Base-by-base conservation (phyloP, 495 filamentous ascomycete genomes). In the Aspergillus asperescens region DNA sequence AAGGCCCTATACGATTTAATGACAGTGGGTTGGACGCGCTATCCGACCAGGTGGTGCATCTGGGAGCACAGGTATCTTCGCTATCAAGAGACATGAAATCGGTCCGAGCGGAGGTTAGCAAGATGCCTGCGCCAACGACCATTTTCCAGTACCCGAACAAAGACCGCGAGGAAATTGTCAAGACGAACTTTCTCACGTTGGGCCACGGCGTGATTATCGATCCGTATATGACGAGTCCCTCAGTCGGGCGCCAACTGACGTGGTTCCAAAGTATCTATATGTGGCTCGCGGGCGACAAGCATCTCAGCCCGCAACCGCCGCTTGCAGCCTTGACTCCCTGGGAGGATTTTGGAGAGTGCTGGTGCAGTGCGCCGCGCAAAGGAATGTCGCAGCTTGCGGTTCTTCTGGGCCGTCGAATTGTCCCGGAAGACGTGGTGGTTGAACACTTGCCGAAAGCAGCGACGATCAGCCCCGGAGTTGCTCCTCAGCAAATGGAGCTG, bases 261-360 rank as follows among this genome's bases (percentile, higher is more conserved):
- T 45, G 28, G 7, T 31, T 56, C 4, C 49, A 63, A 19, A 48
- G 38, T 2, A 5, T 58, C 1, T 52, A 53, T 1, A 24, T 49
- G 19, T 39, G 25, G 25, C 19, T 52, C 2, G 23, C 42, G 7
- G n/a, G 40, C 6, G 28, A 25, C 5, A 25, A 45, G 23, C 43
- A 37, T 24, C 44, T 25, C 42, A n/a, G 20, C 25, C 54, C 57
- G 12, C 59, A 60, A 16, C 56, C 58, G 1, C 65, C 71, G 1
- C 35, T 62, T 2, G 52, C 64, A 19, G 75, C 73, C 15, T 58
- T 77, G 13, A 41, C 48, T 3, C 48, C 66, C 1, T 77, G 76
- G 76, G 54, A 70, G 10, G 76, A 77, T 20, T 50, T 63, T 5
- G 72, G 70, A n/a, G 76, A 79, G 25, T 71, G 73, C 52, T 79